Conservation (phyloP, 768 basidiomycete species). For the Kwoniella sp. region DNA sequence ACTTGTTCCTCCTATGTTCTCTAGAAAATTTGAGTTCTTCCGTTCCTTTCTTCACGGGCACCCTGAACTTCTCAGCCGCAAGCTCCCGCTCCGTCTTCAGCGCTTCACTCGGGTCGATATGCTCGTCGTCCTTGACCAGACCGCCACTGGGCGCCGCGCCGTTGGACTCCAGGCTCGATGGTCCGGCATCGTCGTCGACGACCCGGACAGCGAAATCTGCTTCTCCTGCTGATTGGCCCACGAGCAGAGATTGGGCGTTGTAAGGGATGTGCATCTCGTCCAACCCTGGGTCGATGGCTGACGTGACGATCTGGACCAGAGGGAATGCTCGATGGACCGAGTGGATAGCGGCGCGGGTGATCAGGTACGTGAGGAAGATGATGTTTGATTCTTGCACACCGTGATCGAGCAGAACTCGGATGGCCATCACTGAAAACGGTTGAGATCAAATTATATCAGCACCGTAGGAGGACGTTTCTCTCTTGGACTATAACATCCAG, state of each 20-base stretch:
- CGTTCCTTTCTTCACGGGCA: constrained; percentile 24
- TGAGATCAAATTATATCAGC: constrained; percentile 55
- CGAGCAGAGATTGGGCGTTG: constrained; percentile 24
- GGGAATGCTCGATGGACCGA: constrained; percentile 84
- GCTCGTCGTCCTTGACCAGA: neutral
- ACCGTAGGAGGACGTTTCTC: too few species aligned
- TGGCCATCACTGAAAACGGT: constrained; percentile 76
- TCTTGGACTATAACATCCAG: neutral
- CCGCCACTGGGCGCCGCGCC: constrained; percentile 1
- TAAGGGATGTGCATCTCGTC: constrained; percentile 60
- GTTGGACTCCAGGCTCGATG: neutral
- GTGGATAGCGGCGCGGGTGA: constrained; percentile 78
- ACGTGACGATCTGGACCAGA: constrained; percentile 76
- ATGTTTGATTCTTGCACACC: constrained; percentile 69
- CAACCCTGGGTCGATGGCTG: constrained; percentile 76
- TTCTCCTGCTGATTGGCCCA: constrained; percentile 49
- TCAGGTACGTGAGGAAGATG: constrained; percentile 85
- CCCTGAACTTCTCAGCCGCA: constrained; percentile 28
- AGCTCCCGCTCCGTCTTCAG: constrained; percentile 21
- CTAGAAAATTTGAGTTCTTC: constrained; percentile 43
- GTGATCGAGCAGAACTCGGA: constrained; percentile 89
- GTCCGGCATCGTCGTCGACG: constrained; percentile 9
- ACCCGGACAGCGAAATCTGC: constrained; percentile 42
- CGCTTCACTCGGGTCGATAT: constrained; percentile 52
- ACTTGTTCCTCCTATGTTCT: constrained; percentile 39